Evolutionary conservation across 306 rosid genomes (phyloP), one percentile per base, ranked within the genome.

Genomic region (Phaseolus lunatus): DNA sequence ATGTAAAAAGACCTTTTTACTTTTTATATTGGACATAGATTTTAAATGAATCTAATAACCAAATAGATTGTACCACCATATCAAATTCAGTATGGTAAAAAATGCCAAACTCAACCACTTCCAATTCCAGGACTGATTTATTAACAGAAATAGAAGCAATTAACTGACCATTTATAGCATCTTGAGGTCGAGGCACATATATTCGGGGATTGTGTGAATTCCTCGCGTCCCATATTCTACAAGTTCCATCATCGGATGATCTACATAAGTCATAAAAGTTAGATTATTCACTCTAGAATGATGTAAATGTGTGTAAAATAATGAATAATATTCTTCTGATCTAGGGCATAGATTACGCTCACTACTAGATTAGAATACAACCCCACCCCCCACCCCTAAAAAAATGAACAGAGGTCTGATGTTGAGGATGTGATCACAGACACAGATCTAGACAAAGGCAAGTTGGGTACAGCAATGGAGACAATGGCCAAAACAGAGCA

Each of bases 191-290:
- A 9, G 98, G 96, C 67, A 77, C 69, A 80, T 88, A 93, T 80
- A 93, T 80, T 61, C 93, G 88, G 7, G 91, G 90, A 53, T 82
- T 89, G 76, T 72, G 91, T 59, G 96, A 88, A 76, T 23, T 77
- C 80, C 98, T 88, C 37, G 96, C 98, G 84, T 93, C 96, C 98
- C 98, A 93, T 74, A 93, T 85, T 84, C 96, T 86, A 84, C 98
- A 93, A 59, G 96, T 90, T 81, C 98, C 98, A 83, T 93, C 96
- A 78, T 93, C 98, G 1, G 98, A 93, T 69, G 98, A 88, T 82
- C 98, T 93, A 70, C 71, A 79, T 22, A 67, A 77, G 41, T 62
- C 72, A 76, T n/a, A 58, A 69, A 18, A 65, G 59, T 76, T 78
- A 59, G 65, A 79, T 44, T 33, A 70, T 9, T 61, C 59, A 53